Base-by-base conservation (phyloP, 2,329 filamentous ascomycete genomes). In the Metarhizium rileyi region DNA sequence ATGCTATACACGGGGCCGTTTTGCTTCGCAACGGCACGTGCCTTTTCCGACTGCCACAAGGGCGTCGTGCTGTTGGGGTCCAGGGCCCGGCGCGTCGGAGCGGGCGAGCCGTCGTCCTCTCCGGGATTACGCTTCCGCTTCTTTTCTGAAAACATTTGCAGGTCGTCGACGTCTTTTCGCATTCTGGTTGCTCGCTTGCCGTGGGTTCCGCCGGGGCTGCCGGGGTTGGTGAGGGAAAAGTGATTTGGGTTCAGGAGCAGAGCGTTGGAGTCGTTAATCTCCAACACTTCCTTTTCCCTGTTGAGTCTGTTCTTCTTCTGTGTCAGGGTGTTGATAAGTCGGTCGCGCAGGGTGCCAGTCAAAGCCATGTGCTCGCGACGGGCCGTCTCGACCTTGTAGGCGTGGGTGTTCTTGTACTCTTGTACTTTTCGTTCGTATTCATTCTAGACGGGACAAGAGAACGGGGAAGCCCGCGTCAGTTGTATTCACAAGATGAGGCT, bases 171-270 rank as follows among this genome's bases (percentile, higher is more conserved):
- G 56, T 76, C 80, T 57, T 78, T 76, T 48, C 81, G 77, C 55
- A 80, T 68, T 50, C 81, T 71, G 14, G 81, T 84, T 25, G 80
- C 74, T 52, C 82, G 73, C 67, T 85, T 85, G 52, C 73, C 74
- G 50, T 83, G 79, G 20, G 78, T 71, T 38, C 80, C 81, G 40
- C 80, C 78, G 16, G 80, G 82, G 61, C 79, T 84, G 27, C 77
- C 70, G 20, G 80, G 82, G 63, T 84, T 83, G 47, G 76, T 76
- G 48, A 84, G 71, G 60, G 78, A 81, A 63, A 81, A 86, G 61
- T 86, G 82, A 54, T 81, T 84, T 16, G 82, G 81, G 58, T 86
- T 82, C 48, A 85, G 70, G 30, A 84, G 73, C 25, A 84, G 68
- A 18, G 82, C 81, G 43, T 78, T 83, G 26, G 78, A 78, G 61